Base-by-base conservation (phyloP, 805 yeast genomes). In the Maudiozyma pseudohumilis region DNA sequence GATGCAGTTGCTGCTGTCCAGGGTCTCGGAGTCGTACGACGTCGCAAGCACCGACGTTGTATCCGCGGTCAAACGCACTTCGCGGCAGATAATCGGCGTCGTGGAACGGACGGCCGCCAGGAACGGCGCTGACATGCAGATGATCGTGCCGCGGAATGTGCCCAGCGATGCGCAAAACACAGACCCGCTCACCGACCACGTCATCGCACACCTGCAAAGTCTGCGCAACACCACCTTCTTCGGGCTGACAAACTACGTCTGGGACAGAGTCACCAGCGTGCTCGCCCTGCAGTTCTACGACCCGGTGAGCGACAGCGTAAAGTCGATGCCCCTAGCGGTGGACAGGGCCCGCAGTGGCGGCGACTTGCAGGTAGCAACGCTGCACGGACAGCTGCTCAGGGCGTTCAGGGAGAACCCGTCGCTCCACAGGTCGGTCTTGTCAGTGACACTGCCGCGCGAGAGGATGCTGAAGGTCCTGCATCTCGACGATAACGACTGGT, bases 261-360 rank as follows among this genome's bases (percentile, higher is more conserved):
- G 37, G 38, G 23, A 38, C 17, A 23, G 35, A 6, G 29, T 34
- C 13, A 34, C 23, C 18, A 38, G 45, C 5, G 5, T 46, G 12
- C 23, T 44, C 2, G 35, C 49, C 6, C 35, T 47, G 24, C 44
- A 47, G 24, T 47, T 45, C 27, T 43, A 21, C 16, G 49, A 47
- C 31, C 16, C 26, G 5, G 6, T 30, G 3, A 32, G 23, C 8
- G 26, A 33, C 3, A 5, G 16, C 16, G 29, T 42, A 4, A 45
- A 40, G 16, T 29, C 39, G 3, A 26, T 47, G 17, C 51, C 51
- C 13, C 10, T 47, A 4, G 30, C 41, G 7, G 21, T 41, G 4
- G 20, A 20, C 11, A 30, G 12, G 21, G n/a, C n/a, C n/a, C n/a
- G n/a, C n/a, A n/a, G n/a, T n/a, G n/a, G n/a, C n/a, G 16, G 29